Percentiles rank a stretch among this genome's conserved stretches.
Conservation (phyloP, 306 rosid species). For the Trifolium fragiferum region DNA sequence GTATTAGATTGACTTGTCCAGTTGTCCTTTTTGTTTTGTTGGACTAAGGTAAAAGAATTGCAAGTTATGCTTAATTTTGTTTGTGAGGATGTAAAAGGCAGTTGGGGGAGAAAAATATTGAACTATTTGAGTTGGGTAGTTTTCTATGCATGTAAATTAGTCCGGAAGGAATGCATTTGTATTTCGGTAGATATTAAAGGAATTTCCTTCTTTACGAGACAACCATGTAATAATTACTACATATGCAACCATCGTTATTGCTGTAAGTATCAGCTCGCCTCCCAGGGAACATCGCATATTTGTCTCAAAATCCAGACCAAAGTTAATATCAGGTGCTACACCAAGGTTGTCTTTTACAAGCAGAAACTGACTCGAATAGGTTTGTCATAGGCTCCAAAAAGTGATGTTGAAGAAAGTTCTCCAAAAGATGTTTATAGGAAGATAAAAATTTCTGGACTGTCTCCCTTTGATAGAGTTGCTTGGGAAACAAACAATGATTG, state of each 20-base stretch:
- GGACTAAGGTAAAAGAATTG: neutral
- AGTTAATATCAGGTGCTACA: slow-evolving; percentile 64
- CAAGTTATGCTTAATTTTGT: no score
- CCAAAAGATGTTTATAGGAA: slow-evolving; percentile 74
- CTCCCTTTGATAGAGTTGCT: slow-evolving; percentile 89
- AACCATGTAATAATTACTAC: slow-evolving; percentile 64
- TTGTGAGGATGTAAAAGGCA: neutral
- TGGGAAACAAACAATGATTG: slow-evolving; percentile 94
- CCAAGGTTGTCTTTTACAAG: slow-evolving; percentile 78
- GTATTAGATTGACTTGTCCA: neutral
- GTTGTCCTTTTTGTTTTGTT: neutral
- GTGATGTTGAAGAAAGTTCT: slow-evolving; percentile 64
- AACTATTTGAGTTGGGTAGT: neutral
- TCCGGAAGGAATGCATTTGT: neutral
- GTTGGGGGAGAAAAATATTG: neutral
- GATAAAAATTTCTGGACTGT: slow-evolving; percentile 92
- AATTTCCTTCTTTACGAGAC: slow-evolving; percentile 87
- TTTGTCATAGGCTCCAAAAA: slow-evolving; percentile 92
- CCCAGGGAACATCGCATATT: slow-evolving; percentile 89
- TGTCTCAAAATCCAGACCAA: slow-evolving; percentile 77
- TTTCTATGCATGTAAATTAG: neutral
- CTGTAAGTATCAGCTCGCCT: slow-evolving; percentile 79
- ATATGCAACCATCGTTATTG: slow-evolving; percentile 82
- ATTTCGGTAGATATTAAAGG: slow-evolving; percentile 78
- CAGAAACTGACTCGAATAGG: slow-evolving; percentile 94